Evolutionary conservation across 2,329 filamentous ascomycete genomes (phyloP).

Genomic region (Penicillium sp.): DNA sequence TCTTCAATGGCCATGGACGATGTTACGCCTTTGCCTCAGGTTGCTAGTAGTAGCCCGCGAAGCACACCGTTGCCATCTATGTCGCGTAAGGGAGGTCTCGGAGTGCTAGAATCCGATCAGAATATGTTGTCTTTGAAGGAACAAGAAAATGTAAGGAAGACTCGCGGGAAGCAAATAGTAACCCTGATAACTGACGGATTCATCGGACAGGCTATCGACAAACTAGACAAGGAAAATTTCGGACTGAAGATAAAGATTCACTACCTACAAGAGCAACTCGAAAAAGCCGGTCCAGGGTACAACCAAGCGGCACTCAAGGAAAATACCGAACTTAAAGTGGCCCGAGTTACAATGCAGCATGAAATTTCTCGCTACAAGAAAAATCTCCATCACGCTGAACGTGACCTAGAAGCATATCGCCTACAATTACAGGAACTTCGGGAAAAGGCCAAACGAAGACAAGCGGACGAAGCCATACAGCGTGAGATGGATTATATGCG

Average conservation of each 20-base stretch:
- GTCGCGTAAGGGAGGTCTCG: conserved; percentile 57
- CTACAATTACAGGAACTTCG: conserved; percentile 78
- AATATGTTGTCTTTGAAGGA: conserved; percentile 90
- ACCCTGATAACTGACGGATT: background rate
- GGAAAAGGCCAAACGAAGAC: conserved; percentile 72
- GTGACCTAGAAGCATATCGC: conserved; percentile 78
- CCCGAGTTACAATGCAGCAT: conserved; percentile 81
- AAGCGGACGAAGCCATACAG: conserved; percentile 66
- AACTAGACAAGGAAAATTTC: conserved; percentile 98
- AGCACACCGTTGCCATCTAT: conserved; percentile 76
- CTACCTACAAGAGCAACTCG: conserved; percentile 86
- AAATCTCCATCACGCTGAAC: conserved; percentile 74
- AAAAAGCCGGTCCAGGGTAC: conserved; percentile 83
- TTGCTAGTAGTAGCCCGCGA: conserved; percentile 72
- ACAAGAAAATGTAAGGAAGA: conserved; percentile 71
- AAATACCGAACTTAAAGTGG: conserved; percentile 93
- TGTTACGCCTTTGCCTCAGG: conserved; percentile 70
- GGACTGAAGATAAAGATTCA: conserved; percentile 95
- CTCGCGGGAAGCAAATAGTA: background rate
- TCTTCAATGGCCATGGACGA: conserved; percentile 54
- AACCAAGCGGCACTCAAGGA: conserved; percentile 86
- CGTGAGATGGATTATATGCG: conserved; percentile 53
- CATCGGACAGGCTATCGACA: conserved; percentile 65
- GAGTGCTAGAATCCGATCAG: conserved; percentile 69
- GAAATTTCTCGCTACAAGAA: conserved; percentile 87